Conservation (phyloP, 805 yeast species). For the Lachancea mirantina region DNA sequence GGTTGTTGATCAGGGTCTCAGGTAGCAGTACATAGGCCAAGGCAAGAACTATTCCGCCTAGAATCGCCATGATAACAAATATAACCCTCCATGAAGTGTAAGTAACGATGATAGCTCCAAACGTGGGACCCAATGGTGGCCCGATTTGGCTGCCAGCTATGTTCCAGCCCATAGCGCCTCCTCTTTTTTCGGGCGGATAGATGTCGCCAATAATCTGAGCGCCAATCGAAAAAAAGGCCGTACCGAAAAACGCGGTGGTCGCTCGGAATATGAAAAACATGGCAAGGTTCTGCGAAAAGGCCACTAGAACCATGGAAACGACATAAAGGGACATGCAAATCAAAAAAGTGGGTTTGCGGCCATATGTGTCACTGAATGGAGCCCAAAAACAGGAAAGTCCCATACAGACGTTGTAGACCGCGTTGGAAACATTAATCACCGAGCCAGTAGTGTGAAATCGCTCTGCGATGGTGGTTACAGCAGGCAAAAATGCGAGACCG, state of each 20-base stretch:
- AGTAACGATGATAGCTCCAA: constrained; percentile 48
- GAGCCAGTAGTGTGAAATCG: constrained; percentile 40
- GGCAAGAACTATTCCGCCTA: constrained; percentile 33
- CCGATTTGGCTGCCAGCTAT: constrained; percentile 48
- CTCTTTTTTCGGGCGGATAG: constrained; percentile 44
- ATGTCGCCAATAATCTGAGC: constrained; percentile 47
- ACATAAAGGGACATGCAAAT: constrained; percentile 32
- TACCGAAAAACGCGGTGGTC: constrained; percentile 46
- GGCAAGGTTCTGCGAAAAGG: constrained; percentile 43
- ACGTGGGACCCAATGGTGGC: constrained; percentile 45
- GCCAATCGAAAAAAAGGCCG: constrained; percentile 48
- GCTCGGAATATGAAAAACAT: constrained; percentile 50
- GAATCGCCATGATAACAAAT: constrained; percentile 42
- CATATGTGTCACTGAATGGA: constrained; percentile 49
- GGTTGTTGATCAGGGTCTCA: constrained; percentile 35
- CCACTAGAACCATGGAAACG: constrained; percentile 32
- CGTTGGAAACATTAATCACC: constrained; percentile 43
- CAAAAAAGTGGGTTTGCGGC: constrained; percentile 41
- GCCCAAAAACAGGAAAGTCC: constrained; percentile 42
- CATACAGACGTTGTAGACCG: constrained; percentile 45
- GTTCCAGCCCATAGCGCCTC: constrained; percentile 43
- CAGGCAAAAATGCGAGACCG: constrained; percentile 43
- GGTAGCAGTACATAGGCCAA: constrained; percentile 37
- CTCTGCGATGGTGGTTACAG: constrained; percentile 43
- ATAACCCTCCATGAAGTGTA: constrained; percentile 48